Evolutionary conservation across 2,329 filamentous ascomycete genomes (phyloP).

Genomic region (Colletotrichum sp.): DNA sequence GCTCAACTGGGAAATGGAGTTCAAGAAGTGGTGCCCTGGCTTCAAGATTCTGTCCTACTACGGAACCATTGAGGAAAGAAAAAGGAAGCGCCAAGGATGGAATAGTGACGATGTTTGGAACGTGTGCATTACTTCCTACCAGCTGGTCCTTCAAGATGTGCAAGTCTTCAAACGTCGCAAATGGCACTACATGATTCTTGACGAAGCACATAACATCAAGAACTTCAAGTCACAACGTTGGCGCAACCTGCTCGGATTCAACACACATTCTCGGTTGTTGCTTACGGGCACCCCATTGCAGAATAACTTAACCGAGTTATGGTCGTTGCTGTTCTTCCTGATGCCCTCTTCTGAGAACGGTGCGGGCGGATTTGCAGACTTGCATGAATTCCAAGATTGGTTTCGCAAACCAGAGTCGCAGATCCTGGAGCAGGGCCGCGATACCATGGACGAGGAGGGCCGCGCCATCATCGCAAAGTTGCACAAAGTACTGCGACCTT

Average conservation of each 20-base stretch:
- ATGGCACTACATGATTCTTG: conserved; percentile 98
- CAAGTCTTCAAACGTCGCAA: conserved; percentile 89
- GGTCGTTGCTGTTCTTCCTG: conserved; percentile 95
- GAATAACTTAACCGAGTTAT: conserved; percentile 95
- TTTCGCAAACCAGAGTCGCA: conserved; percentile 95
- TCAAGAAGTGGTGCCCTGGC: conserved; percentile 98
- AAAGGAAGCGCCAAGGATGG: conserved; percentile 91
- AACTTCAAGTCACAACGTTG: conserved; percentile 98
- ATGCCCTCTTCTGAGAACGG: conserved; percentile 85
- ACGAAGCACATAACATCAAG: conserved; percentile 99
- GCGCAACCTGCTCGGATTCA: conserved; percentile 94
- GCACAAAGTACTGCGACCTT: conserved; percentile 91
- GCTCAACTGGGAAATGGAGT: conserved; percentile 99
- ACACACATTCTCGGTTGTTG: conserved; percentile 84
- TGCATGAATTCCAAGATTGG: conserved; percentile 97
- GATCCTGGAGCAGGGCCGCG: conserved; percentile 91
- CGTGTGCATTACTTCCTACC: conserved; percentile 97
- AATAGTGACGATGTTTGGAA: conserved; percentile 94
- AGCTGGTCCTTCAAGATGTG: conserved; percentile 92
- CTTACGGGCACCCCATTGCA: conserved; percentile 95
- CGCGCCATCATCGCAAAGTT: conserved; percentile 91
- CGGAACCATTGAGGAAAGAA: conserved; percentile 89
- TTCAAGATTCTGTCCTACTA: conserved; percentile 99
- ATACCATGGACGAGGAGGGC: conserved; percentile 93
- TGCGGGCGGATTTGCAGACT: conserved; percentile 87